These are phyloP conservation scores for Albatrellus ellisii DNA, from an alignment of 768 basidiomycete species.

Conservation along the genomic window DNA sequence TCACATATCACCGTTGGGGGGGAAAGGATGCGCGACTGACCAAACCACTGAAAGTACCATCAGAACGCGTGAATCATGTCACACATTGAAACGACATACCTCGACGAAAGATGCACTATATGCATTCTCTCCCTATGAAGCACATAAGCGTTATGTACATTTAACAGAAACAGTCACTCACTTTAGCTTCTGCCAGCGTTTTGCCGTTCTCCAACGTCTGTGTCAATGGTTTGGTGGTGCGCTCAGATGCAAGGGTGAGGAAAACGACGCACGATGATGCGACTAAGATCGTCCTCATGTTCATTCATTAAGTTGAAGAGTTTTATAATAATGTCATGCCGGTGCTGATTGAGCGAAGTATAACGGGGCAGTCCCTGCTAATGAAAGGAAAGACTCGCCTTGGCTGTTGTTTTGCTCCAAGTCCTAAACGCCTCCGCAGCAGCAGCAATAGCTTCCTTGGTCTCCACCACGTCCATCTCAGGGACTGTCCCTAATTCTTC, in stretches of 20 bases:
- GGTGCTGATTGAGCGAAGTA: constrained; percentile 31
- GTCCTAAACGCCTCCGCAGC: constrained; percentile 70
- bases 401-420: constrained; percentile 83
- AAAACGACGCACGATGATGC: constrained; percentile 56
- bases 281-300: constrained; percentile 75
- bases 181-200: constrained; percentile 72
- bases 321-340: constrained; percentile 76
- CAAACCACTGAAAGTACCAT: constrained; percentile 54
- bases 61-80: constrained; percentile 13
- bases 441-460: constrained; percentile 71
- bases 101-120: constrained; percentile 84
- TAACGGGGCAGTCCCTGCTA: background rate
- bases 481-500: constrained; percentile 77
- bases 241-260: background rate
- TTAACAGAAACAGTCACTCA: constrained; percentile 15
- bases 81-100: constrained; percentile 28
- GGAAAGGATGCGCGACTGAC: constrained; percentile 31
- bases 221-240: background rate
- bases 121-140: constrained; percentile 53
- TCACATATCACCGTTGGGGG: constrained; percentile 9
- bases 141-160: background rate
- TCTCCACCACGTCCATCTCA: constrained; percentile 81
- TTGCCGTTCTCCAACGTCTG: constrained; percentile 97
- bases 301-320: constrained; percentile 69
- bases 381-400: constrained; percentile 30